A percentile compares a stretch with the other conserved stretches of the same genome.
Conservation (phyloP, 306 rosid genomes). For the Trifolium pratense region DNA sequence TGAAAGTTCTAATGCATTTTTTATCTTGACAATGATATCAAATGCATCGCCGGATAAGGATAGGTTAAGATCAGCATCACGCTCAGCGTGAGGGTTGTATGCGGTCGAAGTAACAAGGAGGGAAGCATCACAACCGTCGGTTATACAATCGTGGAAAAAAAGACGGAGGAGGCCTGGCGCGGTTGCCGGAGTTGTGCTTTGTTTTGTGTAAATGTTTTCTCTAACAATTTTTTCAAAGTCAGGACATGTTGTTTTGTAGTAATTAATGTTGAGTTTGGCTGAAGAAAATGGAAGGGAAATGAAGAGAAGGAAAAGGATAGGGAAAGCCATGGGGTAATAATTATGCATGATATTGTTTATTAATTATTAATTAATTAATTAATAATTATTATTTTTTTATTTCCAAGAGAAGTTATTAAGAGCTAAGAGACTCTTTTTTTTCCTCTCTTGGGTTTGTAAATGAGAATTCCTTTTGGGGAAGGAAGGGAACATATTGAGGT, state of each 20-base stretch:
- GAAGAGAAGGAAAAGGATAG: slow-evolving; percentile 44
- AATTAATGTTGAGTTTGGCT: slow-evolving; percentile 42
- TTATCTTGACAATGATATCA: slow-evolving; percentile 51
- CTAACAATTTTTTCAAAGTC: slow-evolving; percentile 45
- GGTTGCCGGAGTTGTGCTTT: slow-evolving; percentile 41
- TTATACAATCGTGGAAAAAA: slow-evolving; percentile 71
- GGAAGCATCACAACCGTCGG: slow-evolving; percentile 68
- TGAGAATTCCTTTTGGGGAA: not conserved
- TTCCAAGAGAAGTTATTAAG: slow-evolving; percentile 37
- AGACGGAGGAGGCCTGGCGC: slow-evolving; percentile 59
- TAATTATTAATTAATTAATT: not conserved
- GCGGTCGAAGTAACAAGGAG: slow-evolving; percentile 50
- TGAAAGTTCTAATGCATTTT: slow-evolving; percentile 49
- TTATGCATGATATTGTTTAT: not conserved
- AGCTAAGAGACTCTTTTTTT: slow-evolving; percentile 20
- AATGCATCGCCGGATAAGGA: slow-evolving; percentile 61
- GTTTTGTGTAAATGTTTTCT: slow-evolving; percentile 48
- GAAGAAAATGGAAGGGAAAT: slow-evolving; percentile 43
- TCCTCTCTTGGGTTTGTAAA: slow-evolving; percentile 37
- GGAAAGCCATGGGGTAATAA: slow-evolving; percentile 42
- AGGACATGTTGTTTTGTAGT: slow-evolving; percentile 60
- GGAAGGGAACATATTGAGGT: not conserved
- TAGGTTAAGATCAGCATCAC: slow-evolving; percentile 51
- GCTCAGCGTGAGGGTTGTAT: slow-evolving; percentile 54
- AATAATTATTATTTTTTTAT: not conserved